A percentile compares a stretch with the other conserved stretches of the same genome.
Conservation (phyloP, 331 rosid species). For the Rhamnella rubrinervis region DNA sequence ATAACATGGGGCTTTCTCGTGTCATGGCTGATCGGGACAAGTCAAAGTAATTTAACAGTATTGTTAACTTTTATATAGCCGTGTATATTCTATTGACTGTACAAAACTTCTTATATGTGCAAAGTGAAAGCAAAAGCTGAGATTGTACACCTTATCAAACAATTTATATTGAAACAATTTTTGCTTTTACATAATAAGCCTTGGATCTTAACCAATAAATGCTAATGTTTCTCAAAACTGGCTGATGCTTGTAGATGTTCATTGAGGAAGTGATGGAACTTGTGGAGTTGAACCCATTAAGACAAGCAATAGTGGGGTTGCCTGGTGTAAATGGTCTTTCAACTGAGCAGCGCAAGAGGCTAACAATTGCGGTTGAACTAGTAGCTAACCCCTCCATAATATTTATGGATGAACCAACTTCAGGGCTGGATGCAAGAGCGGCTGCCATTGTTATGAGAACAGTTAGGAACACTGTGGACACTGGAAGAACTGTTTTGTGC, state of each 20-base stretch:
- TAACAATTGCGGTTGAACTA: conserved; percentile 35
- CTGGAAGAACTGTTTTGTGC: conserved; percentile 36
- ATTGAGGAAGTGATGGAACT: conserved; percentile 68
- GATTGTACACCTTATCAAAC: no score
- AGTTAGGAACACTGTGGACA: conserved; percentile 55
- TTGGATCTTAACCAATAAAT: background rate
- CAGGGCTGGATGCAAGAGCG: conserved; percentile 71
- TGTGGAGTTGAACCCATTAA: conserved; percentile 50
- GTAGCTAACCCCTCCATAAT: conserved; percentile 36
- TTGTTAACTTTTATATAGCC: no score
- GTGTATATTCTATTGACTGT: no score
- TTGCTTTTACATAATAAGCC: background rate
- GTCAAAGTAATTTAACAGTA: no score
- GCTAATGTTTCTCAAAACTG: background rate
- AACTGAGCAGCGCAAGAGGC: conserved; percentile 61
- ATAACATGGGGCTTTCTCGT: no score
- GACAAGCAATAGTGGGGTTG: conserved; percentile 54
- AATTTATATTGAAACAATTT: no score
- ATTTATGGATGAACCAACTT: conserved; percentile 67
- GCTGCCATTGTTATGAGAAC: conserved; percentile 71
- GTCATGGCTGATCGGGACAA: no score
- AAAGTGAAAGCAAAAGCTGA: no score
- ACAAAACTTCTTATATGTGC: background rate
- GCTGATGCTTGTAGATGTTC: conserved; percentile 48
- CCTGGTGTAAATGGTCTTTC: conserved; percentile 63